Base-by-base conservation (phyloP, 345 rosid species). In the Salix suchowensis region DNA sequence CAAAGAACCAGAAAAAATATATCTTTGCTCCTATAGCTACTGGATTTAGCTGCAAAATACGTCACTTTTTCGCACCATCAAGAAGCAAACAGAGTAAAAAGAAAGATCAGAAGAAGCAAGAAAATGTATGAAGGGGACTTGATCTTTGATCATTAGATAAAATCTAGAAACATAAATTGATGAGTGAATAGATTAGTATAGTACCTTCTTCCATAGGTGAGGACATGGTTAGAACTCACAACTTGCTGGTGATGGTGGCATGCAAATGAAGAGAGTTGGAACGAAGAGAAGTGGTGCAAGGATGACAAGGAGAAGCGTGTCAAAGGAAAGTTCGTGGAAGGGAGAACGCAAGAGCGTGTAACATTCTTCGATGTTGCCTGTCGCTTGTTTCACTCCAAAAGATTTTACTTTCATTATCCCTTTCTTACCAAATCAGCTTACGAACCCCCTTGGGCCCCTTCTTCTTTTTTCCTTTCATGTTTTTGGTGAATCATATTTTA, bases 191-290 rank as follows among this genome's bases (percentile, higher is more conserved):
- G 64, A 58, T 23, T 23, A 24, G 5, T 58, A 58, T 13, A 62
- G 80, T 82, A 86, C 89, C 84, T 79, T 77, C 79, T 39, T 75
- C 80, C 48, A 73, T 34, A n/a, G 80, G 77, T 18, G 83, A 77
- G 15, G 85, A 85, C 87, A 84, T 77, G 65, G 64, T 44, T 58
- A 26, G 60, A 19, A 19, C 60, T 76, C 50, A 50, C 64, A 36
- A 66, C 28, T n/a, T 4, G 34, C 19, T 69, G 52, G 70, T 18
- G 52, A 23, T 14, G 37, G 12, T 36, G 55, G 65, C 77, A 70
- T 48, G 60, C 18, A 23, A 76, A 66, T 6, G 30, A 44, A 65
- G 32, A 65, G 32, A 60, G 65, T 28, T 15, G 62, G 19, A 30
- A 48, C 10, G 76, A 8, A 46, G 48, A 11, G 24, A 36, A 36